Conservation (phyloP, 2,329 filamentous ascomycete species). For the Aschersonia sp. region DNA sequence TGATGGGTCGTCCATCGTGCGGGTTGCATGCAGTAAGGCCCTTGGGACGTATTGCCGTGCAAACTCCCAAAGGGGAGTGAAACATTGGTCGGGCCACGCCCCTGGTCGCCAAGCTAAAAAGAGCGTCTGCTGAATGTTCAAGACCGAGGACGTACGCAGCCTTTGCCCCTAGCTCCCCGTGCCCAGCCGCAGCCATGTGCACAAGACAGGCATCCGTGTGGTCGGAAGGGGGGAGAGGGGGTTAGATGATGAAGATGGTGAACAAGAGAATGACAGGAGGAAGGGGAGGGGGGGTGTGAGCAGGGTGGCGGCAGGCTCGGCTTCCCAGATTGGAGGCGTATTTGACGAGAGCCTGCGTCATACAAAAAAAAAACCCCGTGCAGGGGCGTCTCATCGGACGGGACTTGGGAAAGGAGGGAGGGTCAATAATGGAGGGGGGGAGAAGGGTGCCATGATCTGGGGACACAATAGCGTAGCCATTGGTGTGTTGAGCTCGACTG, state of each 20-base stretch:
- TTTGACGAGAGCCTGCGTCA: slow-evolving; percentile 4
- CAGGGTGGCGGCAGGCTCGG: background rate
- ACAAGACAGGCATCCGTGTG: background rate
- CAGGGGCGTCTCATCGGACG: slow-evolving; percentile 21
- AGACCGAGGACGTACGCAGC: background rate
- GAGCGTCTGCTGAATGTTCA: background rate
- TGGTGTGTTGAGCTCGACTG: slow-evolving; percentile 1
- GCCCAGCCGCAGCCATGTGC: background rate
- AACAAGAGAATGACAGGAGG: background rate
- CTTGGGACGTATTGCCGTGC: background rate
- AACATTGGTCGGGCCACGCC: background rate
- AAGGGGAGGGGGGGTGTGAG: background rate
- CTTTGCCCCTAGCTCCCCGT: background rate
- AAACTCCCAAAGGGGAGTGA: background rate
- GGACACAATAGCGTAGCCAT: slow-evolving; percentile 9
- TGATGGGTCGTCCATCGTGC: background rate
- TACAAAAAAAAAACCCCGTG: slow-evolving; percentile 11
- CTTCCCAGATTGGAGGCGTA: background rate
- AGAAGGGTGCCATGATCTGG: slow-evolving; percentile 6
- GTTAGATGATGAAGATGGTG: background rate
- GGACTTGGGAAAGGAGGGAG: slow-evolving; percentile 8
- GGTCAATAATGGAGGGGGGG: background rate
- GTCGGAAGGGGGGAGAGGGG: background rate
- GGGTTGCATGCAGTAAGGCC: background rate
- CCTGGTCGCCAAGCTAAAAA: background rate